These are phyloP conservation scores for Blastobotrys illinoisensis DNA, from an alignment of 1,139 yeast genomes.

Conservation along the genomic window DNA sequence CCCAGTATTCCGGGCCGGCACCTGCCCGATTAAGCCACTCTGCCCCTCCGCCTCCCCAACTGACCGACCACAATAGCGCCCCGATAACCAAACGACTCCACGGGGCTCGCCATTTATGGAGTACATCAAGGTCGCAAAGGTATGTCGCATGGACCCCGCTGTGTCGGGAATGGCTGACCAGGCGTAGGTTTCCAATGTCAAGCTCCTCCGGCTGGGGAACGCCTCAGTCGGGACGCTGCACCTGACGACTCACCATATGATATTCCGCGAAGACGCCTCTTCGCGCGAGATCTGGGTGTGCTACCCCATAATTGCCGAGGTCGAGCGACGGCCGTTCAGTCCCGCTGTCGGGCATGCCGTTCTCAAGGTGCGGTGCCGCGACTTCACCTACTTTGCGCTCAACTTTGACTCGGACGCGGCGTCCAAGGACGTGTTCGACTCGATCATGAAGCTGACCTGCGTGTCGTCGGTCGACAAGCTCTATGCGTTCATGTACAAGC, in stretches of 20 bases:
- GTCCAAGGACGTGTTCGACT: constrained; percentile 68
- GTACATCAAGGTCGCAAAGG: constrained; percentile 49
- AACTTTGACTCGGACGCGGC: constrained; percentile 58
- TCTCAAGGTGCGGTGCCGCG: constrained; percentile 72
- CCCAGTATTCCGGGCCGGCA: background rate
- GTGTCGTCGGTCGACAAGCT: constrained; percentile 50
- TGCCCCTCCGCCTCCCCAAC: background rate
- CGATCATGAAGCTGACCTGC: constrained; percentile 62
- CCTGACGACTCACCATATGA: constrained; percentile 80
- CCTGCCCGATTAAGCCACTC: background rate
- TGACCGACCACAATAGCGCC: background rate
- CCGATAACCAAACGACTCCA: background rate
- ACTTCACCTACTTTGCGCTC: constrained; percentile 78
- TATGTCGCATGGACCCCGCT: constrained; percentile 18
- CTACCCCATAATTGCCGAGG: constrained; percentile 75
- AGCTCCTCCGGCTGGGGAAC: constrained; percentile 64
- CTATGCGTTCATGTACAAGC: constrained; percentile 65
- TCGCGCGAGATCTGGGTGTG: constrained; percentile 82
- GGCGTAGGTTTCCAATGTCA: constrained; percentile 56
- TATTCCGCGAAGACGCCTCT: constrained; percentile 50
- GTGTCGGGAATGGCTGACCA: background rate
- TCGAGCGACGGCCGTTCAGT: constrained; percentile 44
- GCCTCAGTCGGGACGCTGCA: constrained; percentile 64
- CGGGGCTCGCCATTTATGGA: constrained; percentile 40
- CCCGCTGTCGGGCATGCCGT: constrained; percentile 41